A percentile compares a stretch with the other conserved stretches of the same genome.
These are phyloP conservation scores for Aspergillus luchuensis DNA, from an alignment of 2,329 filamentous ascomycete genomes.

Conservation along the genomic window DNA sequence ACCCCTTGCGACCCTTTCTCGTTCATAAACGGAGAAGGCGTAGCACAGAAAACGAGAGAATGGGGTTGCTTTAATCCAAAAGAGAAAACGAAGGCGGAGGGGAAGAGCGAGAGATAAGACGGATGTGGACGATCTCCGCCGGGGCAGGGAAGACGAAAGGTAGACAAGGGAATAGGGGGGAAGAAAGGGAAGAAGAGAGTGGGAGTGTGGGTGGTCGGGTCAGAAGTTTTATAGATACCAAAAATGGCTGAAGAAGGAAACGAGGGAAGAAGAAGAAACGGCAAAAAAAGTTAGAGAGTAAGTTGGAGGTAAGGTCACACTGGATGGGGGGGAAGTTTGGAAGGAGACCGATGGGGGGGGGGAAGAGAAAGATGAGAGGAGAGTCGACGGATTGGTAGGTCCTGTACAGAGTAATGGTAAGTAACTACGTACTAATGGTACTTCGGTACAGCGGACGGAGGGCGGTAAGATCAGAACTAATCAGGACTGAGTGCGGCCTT, in stretches of 20 bases:
- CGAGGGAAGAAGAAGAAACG: constrained; percentile 1
- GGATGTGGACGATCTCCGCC: constrained; percentile 15
- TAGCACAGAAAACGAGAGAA: not conserved
- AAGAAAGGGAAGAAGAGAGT: not conserved
- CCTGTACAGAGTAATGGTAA: not conserved
- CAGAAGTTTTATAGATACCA: not conserved
- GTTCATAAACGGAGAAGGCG: constrained; percentile 15
- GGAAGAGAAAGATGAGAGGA: not conserved
- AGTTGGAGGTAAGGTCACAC: not conserved
- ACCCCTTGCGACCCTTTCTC: constrained; percentile 6
- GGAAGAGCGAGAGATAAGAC: constrained; percentile 10
- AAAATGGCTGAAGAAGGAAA: not conserved
- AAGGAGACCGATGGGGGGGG: not conserved
- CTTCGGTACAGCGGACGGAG: not conserved
- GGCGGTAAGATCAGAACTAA: constrained; percentile 1
- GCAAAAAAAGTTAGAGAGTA: not conserved
- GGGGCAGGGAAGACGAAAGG: constrained; percentile 8
- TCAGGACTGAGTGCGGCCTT: not conserved
- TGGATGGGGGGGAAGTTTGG: not conserved
- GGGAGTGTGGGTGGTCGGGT: not conserved
- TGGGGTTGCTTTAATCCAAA: not conserved
- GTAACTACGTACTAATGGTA: no score
- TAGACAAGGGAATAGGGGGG: constrained; percentile 9
- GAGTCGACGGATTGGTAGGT: not conserved
- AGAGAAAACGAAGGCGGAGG: constrained; percentile 1